These are phyloP conservation scores for Pichia sp. DNA, from an alignment of 1,139 yeast genomes.

Conservation along the genomic window DNA sequence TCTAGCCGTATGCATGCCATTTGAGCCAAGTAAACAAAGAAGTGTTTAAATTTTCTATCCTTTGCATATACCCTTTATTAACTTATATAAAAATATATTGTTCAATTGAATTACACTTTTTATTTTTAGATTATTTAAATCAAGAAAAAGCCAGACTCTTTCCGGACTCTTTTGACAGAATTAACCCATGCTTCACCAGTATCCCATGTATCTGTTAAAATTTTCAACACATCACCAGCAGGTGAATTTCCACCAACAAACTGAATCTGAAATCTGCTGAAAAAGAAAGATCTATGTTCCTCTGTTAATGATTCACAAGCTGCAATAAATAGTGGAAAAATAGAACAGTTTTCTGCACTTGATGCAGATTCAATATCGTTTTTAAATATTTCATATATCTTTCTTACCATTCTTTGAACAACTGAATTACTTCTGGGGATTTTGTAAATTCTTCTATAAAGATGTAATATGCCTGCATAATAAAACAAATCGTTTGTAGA, in stretches of 20 bases:
- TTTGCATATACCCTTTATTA: too few species aligned
- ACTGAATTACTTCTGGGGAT: constrained; percentile 7
- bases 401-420: constrained; percentile 11
- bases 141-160: constrained; percentile 11
- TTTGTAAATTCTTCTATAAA: constrained; percentile 12
- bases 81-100: too few species aligned
- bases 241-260: constrained; percentile 16
- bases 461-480: constrained; percentile 10
- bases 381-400: constrained; percentile 10
- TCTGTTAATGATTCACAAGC: constrained; percentile 12
- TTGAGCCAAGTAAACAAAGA: constrained; percentile 37
- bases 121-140: constrained; percentile 7
- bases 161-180: constrained; percentile 8
- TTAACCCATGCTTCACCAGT: constrained; percentile 14
- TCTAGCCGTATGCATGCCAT: constrained; percentile 41
- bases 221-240: constrained; percentile 14
- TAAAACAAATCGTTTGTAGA: constrained; percentile 11
- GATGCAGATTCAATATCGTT: constrained; percentile 14
- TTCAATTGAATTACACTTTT: too few species aligned
- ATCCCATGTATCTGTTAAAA: constrained; percentile 13
- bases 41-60: too few species aligned
- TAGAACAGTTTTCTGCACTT: constrained; percentile 13
- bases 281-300: constrained; percentile 12
- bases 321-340: constrained; percentile 14
- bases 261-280: constrained; percentile 14